Percentiles rank a stretch among this genome's conserved stretches.
phyloP scores from a whole-genome alignment of 768 basidiomycete genomes.

The Harrya chromipes region DNA sequence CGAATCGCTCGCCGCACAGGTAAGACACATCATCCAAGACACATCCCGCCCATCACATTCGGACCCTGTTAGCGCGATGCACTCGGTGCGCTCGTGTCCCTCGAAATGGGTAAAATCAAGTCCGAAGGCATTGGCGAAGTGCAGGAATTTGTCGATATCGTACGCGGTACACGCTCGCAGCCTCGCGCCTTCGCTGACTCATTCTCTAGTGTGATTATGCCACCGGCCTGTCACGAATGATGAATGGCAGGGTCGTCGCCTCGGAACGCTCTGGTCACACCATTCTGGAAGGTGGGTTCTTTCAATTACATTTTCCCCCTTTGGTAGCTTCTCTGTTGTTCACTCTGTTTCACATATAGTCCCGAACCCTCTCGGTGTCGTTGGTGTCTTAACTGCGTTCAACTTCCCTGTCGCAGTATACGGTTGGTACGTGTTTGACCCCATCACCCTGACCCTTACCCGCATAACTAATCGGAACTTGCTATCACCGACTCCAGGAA shows the following conservation, averaged over 20 bases:
- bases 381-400: slow-evolving; percentile 84
- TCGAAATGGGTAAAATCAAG: slow-evolving; percentile 90
- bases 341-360: slow-evolving; percentile 45
- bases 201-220: slow-evolving; percentile 81
- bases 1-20: slow-evolving; percentile 76
- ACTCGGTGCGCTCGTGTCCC: slow-evolving; percentile 77
- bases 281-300: slow-evolving; percentile 73
- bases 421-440: slow-evolving; percentile 60
- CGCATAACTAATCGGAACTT: slow-evolving; percentile 5
- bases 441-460: background rate
- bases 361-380: slow-evolving; percentile 81
- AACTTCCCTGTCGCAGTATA: slow-evolving; percentile 96
- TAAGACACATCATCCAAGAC: slow-evolving; percentile 23
- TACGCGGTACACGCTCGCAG: slow-evolving; percentile 39
- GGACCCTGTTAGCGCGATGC: slow-evolving; percentile 54
- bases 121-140: slow-evolving; percentile 93
- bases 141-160: slow-evolving; percentile 93
- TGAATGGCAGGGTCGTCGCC: slow-evolving; percentile 85
- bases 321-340: slow-evolving; percentile 1
- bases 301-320: background rate
- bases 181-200: slow-evolving; percentile 5
- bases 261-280: slow-evolving; percentile 90
- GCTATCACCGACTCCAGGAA: slow-evolving; percentile 56
- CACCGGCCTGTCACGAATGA: slow-evolving; percentile 90
- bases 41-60: slow-evolving; percentile 8